These are phyloP conservation scores for Sanghuangporus weigelae DNA, from an alignment of 1,284 basidiomycete species.

Conservation along the genomic window DNA sequence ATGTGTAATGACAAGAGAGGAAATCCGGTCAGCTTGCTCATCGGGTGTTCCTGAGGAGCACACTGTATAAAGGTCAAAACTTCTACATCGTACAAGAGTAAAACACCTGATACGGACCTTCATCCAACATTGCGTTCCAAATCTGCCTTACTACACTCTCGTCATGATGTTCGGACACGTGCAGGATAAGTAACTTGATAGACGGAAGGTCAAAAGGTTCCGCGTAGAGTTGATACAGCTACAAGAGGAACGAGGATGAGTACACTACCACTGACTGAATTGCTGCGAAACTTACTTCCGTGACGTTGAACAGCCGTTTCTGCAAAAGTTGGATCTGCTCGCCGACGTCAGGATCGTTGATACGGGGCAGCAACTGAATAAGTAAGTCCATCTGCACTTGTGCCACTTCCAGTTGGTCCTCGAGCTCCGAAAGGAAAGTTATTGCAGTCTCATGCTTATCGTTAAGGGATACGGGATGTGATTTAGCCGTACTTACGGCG, in stretches of 20 bases:
- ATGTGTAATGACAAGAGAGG: slow-evolving; percentile 32
- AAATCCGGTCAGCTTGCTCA: slow-evolving; percentile 10
- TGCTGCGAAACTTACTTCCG: slow-evolving; percentile 47
- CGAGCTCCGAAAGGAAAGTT: slow-evolving; percentile 86
- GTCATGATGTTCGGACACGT: slow-evolving; percentile 91
- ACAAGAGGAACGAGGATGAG: not conserved
- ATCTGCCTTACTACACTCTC: slow-evolving; percentile 76
- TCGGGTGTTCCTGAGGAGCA: slow-evolving; percentile 13
- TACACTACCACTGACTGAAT: not conserved
- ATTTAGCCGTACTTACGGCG: slow-evolving; percentile 94
- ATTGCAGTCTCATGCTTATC: slow-evolving; percentile 82
- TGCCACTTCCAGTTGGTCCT: slow-evolving; percentile 96
- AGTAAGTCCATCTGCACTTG: slow-evolving; percentile 93
- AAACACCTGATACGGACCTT: slow-evolving; percentile 43
- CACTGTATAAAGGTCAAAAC: slow-evolving; percentile 3
- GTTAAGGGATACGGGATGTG: slow-evolving; percentile 73
- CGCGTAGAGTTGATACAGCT: slow-evolving; percentile 90
- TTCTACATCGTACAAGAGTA: not conserved
- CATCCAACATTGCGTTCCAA: slow-evolving; percentile 85
- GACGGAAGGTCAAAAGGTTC: slow-evolving; percentile 82
- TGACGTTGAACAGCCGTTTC: slow-evolving; percentile 57
- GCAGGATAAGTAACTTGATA: slow-evolving; percentile 87
- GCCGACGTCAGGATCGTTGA: slow-evolving; percentile 53
- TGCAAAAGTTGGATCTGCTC: slow-evolving; percentile 52
- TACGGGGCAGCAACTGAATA: slow-evolving; percentile 54